Evolutionary conservation across 345 rosid species (phyloP), one percentile per base, ranked within the genome.

Genomic region (Trapa bicornis): DNA sequence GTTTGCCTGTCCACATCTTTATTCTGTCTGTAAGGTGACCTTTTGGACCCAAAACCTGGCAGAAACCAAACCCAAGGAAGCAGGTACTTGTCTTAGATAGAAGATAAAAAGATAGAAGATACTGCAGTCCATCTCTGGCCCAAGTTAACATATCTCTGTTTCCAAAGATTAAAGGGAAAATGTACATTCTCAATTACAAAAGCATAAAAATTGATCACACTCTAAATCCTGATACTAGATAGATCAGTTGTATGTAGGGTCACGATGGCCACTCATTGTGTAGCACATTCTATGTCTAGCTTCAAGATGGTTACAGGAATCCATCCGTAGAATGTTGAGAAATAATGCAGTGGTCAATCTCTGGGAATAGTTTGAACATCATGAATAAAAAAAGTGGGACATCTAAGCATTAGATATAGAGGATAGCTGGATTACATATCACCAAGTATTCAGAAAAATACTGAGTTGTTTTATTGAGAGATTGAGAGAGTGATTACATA

Each of bases 11-110:
- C 82, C 81, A 80, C n/a, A 80, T 68, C 70, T 83, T 84, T 67
- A 75, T 80, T 52, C 82, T 79, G 36, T 75, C 77, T 65, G 72
- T 70, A 64, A 75, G 78, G 73, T 84, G 78, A 42, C 86, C 80
- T 68, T 80, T 88, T 53, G 96, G 96, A 68, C 98, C 98, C 74
- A 92, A 74, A 75, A 85, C 89, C 98, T 91, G 17, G 68, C 70
- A 53, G 3, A 65, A 71, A 66, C 32, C 65, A 61, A 54, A 65
- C 12, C 39, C 13, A 57, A n/a, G 36, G 16, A n/a, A 2, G 6
- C 0, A 0, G 16, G 29, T 29, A 6, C 12, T 22, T 32, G 13
- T 41, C 43, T 41, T 41, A 41, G 43, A 41, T 41, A 41, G 43
- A 41, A 41, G 43, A 1, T 41, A 41, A 8, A 1, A 41, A 22